Evolutionary conservation across 805 yeast species (phyloP).

Genomic region (Jamesozyma jinghongensis): DNA sequence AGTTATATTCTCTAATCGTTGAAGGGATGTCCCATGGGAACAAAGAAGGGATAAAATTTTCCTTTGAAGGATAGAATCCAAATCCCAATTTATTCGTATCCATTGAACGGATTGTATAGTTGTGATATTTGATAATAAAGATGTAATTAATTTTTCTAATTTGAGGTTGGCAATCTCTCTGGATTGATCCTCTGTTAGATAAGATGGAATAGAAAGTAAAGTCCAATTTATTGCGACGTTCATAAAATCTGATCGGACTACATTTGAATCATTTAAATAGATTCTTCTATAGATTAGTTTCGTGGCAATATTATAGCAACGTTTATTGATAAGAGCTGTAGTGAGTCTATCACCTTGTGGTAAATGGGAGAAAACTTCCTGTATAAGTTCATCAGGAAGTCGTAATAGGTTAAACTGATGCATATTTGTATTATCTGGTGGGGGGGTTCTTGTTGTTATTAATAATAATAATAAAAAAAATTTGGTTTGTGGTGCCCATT

Average conservation of each 20-base stretch:
- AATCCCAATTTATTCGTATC: slow-evolving; percentile 38
- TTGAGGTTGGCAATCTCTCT: slow-evolving; percentile 27
- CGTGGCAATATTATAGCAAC: slow-evolving; percentile 26
- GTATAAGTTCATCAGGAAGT: slow-evolving; percentile 24
- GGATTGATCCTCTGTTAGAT: slow-evolving; percentile 20
- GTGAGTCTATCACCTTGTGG: slow-evolving; percentile 30
- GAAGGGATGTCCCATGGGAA: slow-evolving; percentile 24
- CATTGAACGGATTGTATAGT: slow-evolving; percentile 28
- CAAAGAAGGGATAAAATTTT: slow-evolving; percentile 25
- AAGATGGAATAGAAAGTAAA: slow-evolving; percentile 24
- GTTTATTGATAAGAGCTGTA: slow-evolving; percentile 21
- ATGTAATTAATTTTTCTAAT: slow-evolving; percentile 20
- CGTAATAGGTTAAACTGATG: slow-evolving; percentile 12
- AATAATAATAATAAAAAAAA: too few relatives aligned
- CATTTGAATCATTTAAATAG: slow-evolving; percentile 35
- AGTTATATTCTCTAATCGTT: slow-evolving; percentile 34
- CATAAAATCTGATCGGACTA: slow-evolving; percentile 31
- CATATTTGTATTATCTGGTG: background rate
- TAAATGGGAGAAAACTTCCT: slow-evolving; percentile 29
- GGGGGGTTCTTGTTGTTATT: too few relatives aligned
- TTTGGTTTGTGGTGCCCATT: too few relatives aligned
- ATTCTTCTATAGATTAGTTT: slow-evolving; percentile 31
- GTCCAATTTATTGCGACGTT: slow-evolving; percentile 36
- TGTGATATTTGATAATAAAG: slow-evolving; percentile 18
- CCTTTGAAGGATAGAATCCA: slow-evolving; percentile 27